Percentiles rank a stretch among this genome's conserved stretches.
These are phyloP conservation scores for Russula foetens DNA, from an alignment of 768 basidiomycete genomes.

Conservation along the genomic window DNA sequence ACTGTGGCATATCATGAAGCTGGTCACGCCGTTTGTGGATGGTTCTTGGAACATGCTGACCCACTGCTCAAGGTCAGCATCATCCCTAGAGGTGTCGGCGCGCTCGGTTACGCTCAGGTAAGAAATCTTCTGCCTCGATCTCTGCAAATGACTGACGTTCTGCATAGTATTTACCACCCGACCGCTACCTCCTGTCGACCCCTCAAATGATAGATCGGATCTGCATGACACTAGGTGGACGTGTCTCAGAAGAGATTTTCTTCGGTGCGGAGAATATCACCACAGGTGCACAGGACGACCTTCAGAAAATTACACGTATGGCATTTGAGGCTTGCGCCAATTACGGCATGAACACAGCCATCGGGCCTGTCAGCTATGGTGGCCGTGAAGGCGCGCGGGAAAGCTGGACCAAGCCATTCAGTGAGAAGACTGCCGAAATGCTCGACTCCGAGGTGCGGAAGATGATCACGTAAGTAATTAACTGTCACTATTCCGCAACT, in stretches of 20 bases:
- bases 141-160: slow-evolving; percentile 1
- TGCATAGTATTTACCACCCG: slow-evolving; percentile 81
- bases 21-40: slow-evolving; percentile 96
- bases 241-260: slow-evolving; percentile 98
- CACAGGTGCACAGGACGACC: slow-evolving; percentile 95
- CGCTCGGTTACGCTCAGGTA: slow-evolving; percentile 93
- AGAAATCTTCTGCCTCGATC: background rate
- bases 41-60: slow-evolving; percentile 97
- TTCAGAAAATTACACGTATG: slow-evolving; percentile 97
- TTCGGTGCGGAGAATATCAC: slow-evolving; percentile 90
- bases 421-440: slow-evolving; percentile 94
- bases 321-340: slow-evolving; percentile 93
- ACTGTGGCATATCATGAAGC: slow-evolving; percentile 99
- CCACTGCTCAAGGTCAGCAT: slow-evolving; percentile 97
- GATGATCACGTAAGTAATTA: slow-evolving; percentile 71
- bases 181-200: slow-evolving; percentile 91
- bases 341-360: slow-evolving; percentile 93
- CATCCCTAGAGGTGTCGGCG: slow-evolving; percentile 93
- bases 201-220: slow-evolving; percentile 94
- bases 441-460: slow-evolving; percentile 86
- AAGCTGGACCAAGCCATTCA: slow-evolving; percentile 94
- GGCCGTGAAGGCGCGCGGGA: slow-evolving; percentile 79
- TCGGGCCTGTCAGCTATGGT: slow-evolving; percentile 96
- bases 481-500: background rate
- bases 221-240: slow-evolving; percentile 97